A percentile compares a stretch with the other conserved stretches of the same genome.
phyloP scores from a whole-genome alignment of 2,329 filamentous ascomycete species.

The Trichophyton rubrum region DNA sequence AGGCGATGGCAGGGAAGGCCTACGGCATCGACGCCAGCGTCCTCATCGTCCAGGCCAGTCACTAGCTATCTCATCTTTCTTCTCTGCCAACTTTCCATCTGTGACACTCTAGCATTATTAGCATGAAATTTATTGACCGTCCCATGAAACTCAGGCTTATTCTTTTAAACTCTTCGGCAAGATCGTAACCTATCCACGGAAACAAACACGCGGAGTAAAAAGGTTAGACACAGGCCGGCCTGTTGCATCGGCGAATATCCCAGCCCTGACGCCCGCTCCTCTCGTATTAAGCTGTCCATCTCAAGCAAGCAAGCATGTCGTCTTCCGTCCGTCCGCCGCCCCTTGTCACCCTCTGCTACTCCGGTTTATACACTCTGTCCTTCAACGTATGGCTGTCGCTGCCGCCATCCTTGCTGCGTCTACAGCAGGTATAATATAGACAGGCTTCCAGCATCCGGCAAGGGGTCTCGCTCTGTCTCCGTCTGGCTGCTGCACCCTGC shows the following conservation, averaged over 20 bases:
- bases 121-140: neutral
- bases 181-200: neutral
- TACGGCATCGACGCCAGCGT: slow-evolving; percentile 53
- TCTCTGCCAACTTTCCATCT: neutral
- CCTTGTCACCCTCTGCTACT: no score
- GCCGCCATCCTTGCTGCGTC: no score
- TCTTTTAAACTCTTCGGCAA: neutral
- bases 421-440: no score
- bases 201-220: neutral
- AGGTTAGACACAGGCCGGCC: neutral
- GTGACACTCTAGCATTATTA: neutral
- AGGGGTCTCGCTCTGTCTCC: no score
- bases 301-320: no score
- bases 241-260: neutral
- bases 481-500: no score
- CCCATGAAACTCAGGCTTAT: no score
- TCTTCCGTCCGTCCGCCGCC: neutral
- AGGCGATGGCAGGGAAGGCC: slow-evolving; percentile 41
- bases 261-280: neutral
- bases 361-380: no score
- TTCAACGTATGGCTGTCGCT: no score
- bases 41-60: slow-evolving; percentile 53
- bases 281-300: neutral
- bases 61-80: neutral
- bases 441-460: no score